Evolutionary conservation across 2,329 filamentous ascomycete species (phyloP).

Genomic region (Gliomastix tumulicola): DNA sequence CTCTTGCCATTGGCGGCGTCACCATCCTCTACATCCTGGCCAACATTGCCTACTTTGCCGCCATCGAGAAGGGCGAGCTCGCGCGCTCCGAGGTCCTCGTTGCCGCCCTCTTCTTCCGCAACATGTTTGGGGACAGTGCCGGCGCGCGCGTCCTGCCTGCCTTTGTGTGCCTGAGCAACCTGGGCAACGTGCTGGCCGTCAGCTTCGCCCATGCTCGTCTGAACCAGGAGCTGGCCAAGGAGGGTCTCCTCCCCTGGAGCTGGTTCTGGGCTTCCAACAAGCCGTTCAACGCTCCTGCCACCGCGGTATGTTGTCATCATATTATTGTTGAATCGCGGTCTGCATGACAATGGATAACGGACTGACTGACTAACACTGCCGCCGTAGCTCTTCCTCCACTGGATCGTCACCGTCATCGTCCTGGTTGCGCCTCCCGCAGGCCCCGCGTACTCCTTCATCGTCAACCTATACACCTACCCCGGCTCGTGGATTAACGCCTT

Average conservation of each 20-base stretch:
- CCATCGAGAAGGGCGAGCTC: constrained; percentile 50
- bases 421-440: constrained; percentile 61
- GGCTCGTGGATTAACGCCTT: constrained; percentile 47
- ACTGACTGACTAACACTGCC: constrained; percentile 9
- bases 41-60: constrained; percentile 60
- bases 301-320: constrained; percentile 27
- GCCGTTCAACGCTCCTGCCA: constrained; percentile 59
- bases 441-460: constrained; percentile 62
- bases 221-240: constrained; percentile 62
- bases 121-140: constrained; percentile 51
- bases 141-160: constrained; percentile 40
- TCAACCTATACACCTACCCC: constrained; percentile 47
- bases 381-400: constrained; percentile 55
- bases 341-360: not conserved
- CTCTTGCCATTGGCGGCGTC: constrained; percentile 49
- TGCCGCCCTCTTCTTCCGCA: constrained; percentile 53
- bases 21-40: constrained; percentile 56
- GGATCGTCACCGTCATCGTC: constrained; percentile 57
- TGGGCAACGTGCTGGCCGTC: constrained; percentile 56
- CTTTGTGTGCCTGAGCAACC: constrained; percentile 53
- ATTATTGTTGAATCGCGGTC: not conserved
- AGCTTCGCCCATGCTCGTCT: constrained; percentile 52
- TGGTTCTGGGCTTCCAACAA: constrained; percentile 63
- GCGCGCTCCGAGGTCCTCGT: constrained; percentile 53
- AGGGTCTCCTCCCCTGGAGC: constrained; percentile 60